These are phyloP conservation scores for Aphanomyces astaci DNA, from an alignment of 352 stramenopile species.

Conservation along the genomic window DNA sequence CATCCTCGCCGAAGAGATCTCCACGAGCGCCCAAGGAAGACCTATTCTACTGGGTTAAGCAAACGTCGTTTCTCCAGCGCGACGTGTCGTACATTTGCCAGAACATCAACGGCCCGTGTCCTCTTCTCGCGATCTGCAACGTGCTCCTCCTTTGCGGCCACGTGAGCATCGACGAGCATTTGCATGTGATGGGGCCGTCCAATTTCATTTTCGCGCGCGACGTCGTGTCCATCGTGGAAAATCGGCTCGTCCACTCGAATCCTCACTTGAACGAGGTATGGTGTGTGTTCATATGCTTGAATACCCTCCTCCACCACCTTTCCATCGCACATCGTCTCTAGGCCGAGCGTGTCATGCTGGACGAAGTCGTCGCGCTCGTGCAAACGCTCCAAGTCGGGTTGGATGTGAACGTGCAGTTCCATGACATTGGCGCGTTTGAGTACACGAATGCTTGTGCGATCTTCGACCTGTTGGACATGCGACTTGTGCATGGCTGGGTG, in stretches of 20 bases:
- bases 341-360: conserved; percentile 42
- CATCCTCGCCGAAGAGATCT: neutral
- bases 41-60: conserved; percentile 66
- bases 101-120: conserved; percentile 97
- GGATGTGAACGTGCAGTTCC: conserved; percentile 98
- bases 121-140: conserved; percentile 94
- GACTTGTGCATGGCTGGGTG: conserved; percentile 97
- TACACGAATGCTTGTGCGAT: conserved; percentile 92
- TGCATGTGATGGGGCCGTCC: conserved; percentile 29
- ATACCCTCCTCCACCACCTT: too few relatives aligned
- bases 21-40: neutral
- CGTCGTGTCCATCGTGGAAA: conserved; percentile 86
- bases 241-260: conserved; percentile 81
- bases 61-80: conserved; percentile 67
- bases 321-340: conserved; percentile 12
- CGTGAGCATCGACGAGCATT: conserved; percentile 62
- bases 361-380: conserved; percentile 87
- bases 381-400: conserved; percentile 93
- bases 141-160: conserved; percentile 89
- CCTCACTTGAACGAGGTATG: conserved; percentile 36
- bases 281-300: neutral
- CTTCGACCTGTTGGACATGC: conserved; percentile 95
- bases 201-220: conserved; percentile 84
- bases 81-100: conserved; percentile 89
- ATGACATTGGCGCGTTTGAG: conserved; percentile 88